A percentile compares a stretch with the other conserved stretches of the same genome.
phyloP scores from a whole-genome alignment of 192 early-diverging fungal species.

The Coemansia sp. region DNA sequence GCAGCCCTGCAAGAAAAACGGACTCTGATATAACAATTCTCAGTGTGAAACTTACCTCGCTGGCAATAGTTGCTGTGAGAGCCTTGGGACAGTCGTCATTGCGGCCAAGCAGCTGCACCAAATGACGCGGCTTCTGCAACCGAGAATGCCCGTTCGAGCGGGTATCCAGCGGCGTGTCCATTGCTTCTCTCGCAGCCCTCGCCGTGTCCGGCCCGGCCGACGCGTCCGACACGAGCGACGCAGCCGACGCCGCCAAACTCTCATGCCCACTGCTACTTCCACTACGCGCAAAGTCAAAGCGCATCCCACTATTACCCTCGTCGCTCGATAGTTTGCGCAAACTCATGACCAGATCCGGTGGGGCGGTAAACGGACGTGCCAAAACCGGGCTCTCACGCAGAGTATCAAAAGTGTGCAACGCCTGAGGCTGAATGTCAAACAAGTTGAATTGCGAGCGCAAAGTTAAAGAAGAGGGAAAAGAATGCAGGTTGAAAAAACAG shows the following conservation, averaged over 20 bases:
- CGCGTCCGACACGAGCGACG: slow-evolving; percentile 7
- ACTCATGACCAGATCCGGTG: slow-evolving; percentile 26
- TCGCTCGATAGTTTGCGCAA: slow-evolving; percentile 15
- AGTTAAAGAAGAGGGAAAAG: slow-evolving; percentile 24
- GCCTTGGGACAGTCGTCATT: slow-evolving; percentile 41
- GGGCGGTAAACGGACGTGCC: slow-evolving; percentile 15
- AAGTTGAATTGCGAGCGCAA: slow-evolving; percentile 32
- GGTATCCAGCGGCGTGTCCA: slow-evolving; percentile 22
- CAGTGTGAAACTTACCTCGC: slow-evolving; percentile 11
- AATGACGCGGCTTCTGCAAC: slow-evolving; percentile 7
- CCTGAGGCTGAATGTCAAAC: slow-evolving; percentile 9
- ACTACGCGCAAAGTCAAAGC: slow-evolving; percentile 13
- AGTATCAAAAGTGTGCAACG: too few relatives aligned
- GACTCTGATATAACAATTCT: background rate
- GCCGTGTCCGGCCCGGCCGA: slow-evolving; percentile 11
- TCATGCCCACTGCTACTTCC: slow-evolving; percentile 7
- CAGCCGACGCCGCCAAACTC: slow-evolving; percentile 12
- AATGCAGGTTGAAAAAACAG: slow-evolving; percentile 21
- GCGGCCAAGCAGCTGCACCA: slow-evolving; percentile 35
- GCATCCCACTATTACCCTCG: background rate
- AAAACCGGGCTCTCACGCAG: too few relatives aligned
- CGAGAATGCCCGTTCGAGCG: background rate
- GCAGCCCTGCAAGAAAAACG: too few relatives aligned
- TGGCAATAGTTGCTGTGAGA: slow-evolving; percentile 39
- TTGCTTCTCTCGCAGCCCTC: slow-evolving; percentile 26